A percentile compares a stretch with the other conserved stretches of the same genome.
Conservation (phyloP, 2,329 filamentous ascomycete genomes). For the Ilyonectria sp. region DNA sequence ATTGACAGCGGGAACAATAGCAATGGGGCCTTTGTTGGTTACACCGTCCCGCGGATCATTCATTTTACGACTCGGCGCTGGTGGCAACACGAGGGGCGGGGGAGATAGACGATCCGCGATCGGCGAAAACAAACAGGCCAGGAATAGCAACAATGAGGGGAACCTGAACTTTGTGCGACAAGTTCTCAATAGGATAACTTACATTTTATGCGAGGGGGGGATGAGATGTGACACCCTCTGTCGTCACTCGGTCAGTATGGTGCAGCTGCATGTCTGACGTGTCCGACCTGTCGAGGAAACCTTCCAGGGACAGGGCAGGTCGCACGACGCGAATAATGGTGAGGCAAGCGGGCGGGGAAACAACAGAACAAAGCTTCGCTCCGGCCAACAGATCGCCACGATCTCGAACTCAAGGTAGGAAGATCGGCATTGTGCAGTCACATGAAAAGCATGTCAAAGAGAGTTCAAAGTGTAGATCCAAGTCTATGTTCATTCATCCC, state of each 20-base stretch:
- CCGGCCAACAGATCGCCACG: not conserved
- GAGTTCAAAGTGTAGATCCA: conserved; percentile 28
- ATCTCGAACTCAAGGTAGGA: not conserved
- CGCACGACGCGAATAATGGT: not conserved
- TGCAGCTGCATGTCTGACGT: conserved; percentile 14
- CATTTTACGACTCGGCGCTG: not conserved
- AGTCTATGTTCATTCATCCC: conserved; percentile 21
- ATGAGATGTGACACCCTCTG: not conserved
- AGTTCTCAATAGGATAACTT: not conserved
- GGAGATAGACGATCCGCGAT: not conserved
- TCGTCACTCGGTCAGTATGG: not conserved
- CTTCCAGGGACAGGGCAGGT: not conserved
- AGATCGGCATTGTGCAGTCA: not conserved
- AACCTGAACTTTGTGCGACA: not conserved
- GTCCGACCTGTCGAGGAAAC: not conserved
- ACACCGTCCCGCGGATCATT: not conserved
- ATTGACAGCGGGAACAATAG: conserved; percentile 3
- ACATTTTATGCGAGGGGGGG: not conserved
- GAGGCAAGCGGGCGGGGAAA: not conserved
- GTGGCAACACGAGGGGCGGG: not conserved
- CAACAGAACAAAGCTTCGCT: not conserved
- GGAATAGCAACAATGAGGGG: not conserved
- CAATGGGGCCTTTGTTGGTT: not conserved
- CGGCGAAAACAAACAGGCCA: not conserved
- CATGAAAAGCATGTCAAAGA: not conserved